A percentile compares a stretch with the other conserved stretches of the same genome.
Conservation (phyloP, 768 basidiomycete genomes). For the Fomitopsis serialis region DNA sequence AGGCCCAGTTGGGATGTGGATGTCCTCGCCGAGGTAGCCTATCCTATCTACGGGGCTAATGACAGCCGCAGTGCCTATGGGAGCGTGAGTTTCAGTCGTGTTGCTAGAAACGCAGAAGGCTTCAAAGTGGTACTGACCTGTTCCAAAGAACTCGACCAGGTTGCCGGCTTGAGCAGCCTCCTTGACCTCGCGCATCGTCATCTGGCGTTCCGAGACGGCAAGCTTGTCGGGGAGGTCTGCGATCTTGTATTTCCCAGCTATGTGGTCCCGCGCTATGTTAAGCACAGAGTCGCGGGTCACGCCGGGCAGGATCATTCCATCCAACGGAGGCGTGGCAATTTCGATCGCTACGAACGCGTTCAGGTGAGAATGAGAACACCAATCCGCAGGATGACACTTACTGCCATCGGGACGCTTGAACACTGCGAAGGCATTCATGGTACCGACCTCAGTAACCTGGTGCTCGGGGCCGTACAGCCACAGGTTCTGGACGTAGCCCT, state of each 20-base stretch:
- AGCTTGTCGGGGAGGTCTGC: conserved; percentile 50
- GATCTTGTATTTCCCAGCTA: conserved; percentile 37
- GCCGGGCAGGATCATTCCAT: conserved; percentile 64
- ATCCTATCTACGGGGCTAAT: conserved; percentile 47
- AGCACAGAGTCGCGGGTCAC: conserved; percentile 57
- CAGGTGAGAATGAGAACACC: neutral
- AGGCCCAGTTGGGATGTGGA: conserved; percentile 48
- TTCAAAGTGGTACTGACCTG: conserved; percentile 21
- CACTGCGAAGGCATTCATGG: conserved; percentile 89
- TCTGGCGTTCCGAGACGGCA: conserved; percentile 58
- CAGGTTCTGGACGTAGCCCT: conserved; percentile 84
- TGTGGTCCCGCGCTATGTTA: conserved; percentile 52
- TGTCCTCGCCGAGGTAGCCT: conserved; percentile 52
- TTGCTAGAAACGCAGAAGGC: neutral
- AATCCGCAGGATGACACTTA: conserved; percentile 20
- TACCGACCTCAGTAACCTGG: conserved; percentile 65
- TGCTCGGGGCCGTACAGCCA: conserved; percentile 76
- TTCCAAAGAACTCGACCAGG: conserved; percentile 46
- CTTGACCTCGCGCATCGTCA: conserved; percentile 75
- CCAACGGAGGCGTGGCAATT: conserved; percentile 61
- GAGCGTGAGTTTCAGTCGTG: conserved; percentile 2
- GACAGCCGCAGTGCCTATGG: conserved; percentile 47
- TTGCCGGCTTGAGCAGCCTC: conserved; percentile 35
- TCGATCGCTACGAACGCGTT: conserved; percentile 35
- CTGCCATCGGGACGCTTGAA: conserved; percentile 68